These are phyloP conservation scores for Ceratocystis smalleyi DNA, from an alignment of 2,329 filamentous ascomycete genomes.

Conservation along the genomic window DNA sequence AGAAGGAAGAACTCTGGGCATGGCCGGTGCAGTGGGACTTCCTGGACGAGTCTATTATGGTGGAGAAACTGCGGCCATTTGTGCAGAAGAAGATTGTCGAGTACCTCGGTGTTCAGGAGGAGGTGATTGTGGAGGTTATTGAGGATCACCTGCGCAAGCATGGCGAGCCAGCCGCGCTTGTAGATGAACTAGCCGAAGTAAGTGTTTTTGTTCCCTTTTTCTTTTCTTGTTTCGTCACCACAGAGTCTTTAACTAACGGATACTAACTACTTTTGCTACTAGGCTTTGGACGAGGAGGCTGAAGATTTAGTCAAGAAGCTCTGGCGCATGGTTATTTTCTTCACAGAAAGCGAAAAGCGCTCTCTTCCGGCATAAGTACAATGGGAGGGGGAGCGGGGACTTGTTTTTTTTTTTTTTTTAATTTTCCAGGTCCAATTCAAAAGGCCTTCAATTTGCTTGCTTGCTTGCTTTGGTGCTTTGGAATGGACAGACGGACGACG, in stretches of 20 bases:
- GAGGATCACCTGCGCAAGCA: constrained; percentile 70
- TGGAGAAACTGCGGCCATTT: constrained; percentile 80
- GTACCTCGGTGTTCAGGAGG: constrained; percentile 88
- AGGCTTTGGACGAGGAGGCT: constrained; percentile 87
- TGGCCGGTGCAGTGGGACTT: constrained; percentile 89
- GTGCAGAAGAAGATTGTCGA: constrained; percentile 98
- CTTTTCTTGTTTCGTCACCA: background rate
- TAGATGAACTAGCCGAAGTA: constrained; percentile 72
- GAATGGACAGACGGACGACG: background rate
- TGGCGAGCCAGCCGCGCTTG: constrained; percentile 60
- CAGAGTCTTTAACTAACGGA: background rate
- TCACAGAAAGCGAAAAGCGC: constrained; percentile 83
- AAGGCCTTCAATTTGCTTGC: background rate
- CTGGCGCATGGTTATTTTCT: constrained; percentile 98
- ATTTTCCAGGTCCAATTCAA: background rate
- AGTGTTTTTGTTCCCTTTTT: constrained; percentile 25
- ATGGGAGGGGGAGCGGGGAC: background rate
- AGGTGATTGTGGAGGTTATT: constrained; percentile 84
- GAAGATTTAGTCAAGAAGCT: constrained; percentile 90
- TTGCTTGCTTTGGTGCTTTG: background rate
- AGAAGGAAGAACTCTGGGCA: constrained; percentile 75
- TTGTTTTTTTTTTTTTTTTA: background rate
- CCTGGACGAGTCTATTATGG: constrained; percentile 65
- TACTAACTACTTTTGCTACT: constrained; percentile 9
- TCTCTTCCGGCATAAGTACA: constrained; percentile 52